These are phyloP conservation scores for Chaetothyriales sp. DNA, from an alignment of 2,329 filamentous ascomycete genomes.

Conservation along the genomic window DNA sequence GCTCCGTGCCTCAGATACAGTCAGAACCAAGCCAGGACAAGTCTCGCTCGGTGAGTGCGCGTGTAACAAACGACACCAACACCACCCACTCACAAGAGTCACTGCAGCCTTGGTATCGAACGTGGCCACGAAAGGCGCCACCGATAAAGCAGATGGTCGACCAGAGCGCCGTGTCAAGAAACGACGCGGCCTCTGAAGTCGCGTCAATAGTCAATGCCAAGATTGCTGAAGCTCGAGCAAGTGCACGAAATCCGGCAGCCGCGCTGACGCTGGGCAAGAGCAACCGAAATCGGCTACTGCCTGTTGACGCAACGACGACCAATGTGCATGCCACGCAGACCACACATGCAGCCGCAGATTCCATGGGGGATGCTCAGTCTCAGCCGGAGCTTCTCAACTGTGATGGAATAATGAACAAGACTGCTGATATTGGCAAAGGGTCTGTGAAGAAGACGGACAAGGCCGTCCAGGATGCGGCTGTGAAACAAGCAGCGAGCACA, in stretches of 20 bases:
- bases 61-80: background rate
- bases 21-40: background rate
- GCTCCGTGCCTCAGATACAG: background rate
- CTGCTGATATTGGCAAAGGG: background rate
- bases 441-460: background rate
- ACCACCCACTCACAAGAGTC: background rate
- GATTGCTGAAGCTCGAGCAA: conserved; percentile 17
- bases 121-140: conserved; percentile 36
- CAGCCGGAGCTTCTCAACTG: background rate
- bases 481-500: background rate
- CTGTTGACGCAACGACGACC: conserved; percentile 32
- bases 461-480: no score
- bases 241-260: conserved; percentile 25
- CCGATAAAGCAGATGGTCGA: conserved; percentile 37
- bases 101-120: conserved; percentile 15
- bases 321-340: conserved; percentile 28
- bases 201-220: conserved; percentile 20
- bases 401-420: background rate
- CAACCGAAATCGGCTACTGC: conserved; percentile 31
- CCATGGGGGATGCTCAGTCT: background rate
- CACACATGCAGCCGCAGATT: background rate
- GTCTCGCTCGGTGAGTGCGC: conserved; percentile 7
- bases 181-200: conserved; percentile 25
- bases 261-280: conserved; percentile 30
- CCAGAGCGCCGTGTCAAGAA: conserved; percentile 35